phyloP scores from a whole-genome alignment of 345 rosid species.

The Eutrema heterophyllum region DNA sequence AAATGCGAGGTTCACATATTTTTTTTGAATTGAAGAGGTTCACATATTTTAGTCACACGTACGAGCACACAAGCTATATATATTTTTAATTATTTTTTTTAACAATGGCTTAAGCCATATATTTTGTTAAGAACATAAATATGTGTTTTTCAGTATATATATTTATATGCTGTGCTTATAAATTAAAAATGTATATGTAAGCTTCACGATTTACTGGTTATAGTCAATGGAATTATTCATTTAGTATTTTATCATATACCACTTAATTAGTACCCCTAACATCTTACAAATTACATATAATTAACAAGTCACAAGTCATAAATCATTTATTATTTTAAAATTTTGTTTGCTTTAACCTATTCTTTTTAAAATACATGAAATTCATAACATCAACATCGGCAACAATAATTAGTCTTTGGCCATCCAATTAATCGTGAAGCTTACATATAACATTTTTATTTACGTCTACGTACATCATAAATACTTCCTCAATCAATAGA shows the following conservation, averaged over 20 bases:
- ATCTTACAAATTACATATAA: neutral
- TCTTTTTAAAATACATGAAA: too few species aligned
- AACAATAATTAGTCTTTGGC: neutral
- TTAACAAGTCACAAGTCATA: too few species aligned
- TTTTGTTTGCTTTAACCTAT: neutral
- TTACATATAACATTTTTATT: too few species aligned
- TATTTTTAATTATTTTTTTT: neutral
- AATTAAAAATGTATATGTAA: neutral
- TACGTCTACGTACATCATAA: neutral
- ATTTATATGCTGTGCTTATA: neutral
- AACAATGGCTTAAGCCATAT: neutral
- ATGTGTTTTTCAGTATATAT: neutral
- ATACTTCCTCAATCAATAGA: neutral
- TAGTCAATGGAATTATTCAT: neutral
- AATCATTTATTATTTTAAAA: neutral
- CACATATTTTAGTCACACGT: neutral
- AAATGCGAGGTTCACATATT: neutral
- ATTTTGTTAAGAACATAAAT: neutral
- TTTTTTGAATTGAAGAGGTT: neutral
- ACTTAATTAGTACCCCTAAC: neutral
- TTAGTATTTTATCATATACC: neutral
- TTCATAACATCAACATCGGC: neutral
- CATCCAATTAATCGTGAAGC: neutral
- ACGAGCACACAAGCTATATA: slow-evolving; percentile 12
- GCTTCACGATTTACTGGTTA: neutral